phyloP scores from a whole-genome alignment of 2,329 filamentous ascomycete genomes.

The Drechslerella dactyloides region DNA sequence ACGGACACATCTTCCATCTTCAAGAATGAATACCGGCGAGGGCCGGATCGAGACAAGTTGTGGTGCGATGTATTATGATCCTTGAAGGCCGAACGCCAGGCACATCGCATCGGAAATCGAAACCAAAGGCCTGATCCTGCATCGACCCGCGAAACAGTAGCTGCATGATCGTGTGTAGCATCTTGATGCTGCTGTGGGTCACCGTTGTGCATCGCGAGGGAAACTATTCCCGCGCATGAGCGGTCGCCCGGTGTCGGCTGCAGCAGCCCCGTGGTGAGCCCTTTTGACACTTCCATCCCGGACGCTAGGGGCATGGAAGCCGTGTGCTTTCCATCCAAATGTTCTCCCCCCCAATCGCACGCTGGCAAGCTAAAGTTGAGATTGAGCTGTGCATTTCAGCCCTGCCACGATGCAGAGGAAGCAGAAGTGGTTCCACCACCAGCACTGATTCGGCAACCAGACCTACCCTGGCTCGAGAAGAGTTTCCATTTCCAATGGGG shows the following conservation, averaged over 20 bases:
- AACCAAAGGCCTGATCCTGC: neutral
- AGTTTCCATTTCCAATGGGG: conserved; percentile 23
- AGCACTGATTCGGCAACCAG: conserved; percentile 32
- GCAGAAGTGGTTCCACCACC: conserved; percentile 8
- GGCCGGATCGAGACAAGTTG: neutral
- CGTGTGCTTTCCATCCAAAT: conserved; percentile 17
- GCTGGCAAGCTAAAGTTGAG: neutral
- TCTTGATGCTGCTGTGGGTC: neutral
- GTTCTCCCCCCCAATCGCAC: conserved; percentile 24
- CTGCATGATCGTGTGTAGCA: neutral
- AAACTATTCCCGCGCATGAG: neutral
- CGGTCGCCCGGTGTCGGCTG: neutral
- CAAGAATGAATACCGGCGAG: neutral
- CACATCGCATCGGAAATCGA: neutral
- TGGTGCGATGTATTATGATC: neutral
- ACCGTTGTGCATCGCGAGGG: neutral
- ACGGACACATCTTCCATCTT: no score
- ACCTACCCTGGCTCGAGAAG: conserved; percentile 49
- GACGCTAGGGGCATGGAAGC: conserved; percentile 17
- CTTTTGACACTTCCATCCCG: conserved; percentile 6
- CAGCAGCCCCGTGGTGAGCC: neutral
- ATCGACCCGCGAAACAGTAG: conserved; percentile 1
- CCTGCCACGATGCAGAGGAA: conserved; percentile 39
- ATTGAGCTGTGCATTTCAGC: conserved; percentile 30
- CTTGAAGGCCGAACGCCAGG: neutral